Evolutionary conservation across 257 asterid genomes (phyloP).

Genomic region (Solanum chiquidenum): DNA sequence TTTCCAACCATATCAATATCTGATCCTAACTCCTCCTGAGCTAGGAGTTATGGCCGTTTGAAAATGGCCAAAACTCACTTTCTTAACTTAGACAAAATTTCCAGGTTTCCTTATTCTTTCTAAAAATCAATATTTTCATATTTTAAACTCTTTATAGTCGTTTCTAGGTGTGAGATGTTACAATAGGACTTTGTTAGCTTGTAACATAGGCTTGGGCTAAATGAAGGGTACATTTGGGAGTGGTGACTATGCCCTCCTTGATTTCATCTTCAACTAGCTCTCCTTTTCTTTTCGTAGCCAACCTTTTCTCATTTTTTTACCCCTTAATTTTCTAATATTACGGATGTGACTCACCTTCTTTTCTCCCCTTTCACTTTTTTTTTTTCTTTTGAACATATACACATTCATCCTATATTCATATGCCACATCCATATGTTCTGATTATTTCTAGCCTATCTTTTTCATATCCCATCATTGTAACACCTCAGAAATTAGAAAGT

Average conservation of each 20-base stretch:
- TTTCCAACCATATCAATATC: too few relatives aligned
- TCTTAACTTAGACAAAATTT: too few relatives aligned
- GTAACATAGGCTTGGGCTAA: background rate
- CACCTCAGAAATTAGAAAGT: background rate
- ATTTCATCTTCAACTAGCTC: background rate
- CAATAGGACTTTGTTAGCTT: background rate
- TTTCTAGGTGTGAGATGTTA: too few relatives aligned
- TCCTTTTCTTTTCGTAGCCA: background rate
- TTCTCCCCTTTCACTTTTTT: background rate
- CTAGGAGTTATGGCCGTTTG: too few relatives aligned
- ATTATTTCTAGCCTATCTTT: background rate
- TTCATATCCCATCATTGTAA: background rate
- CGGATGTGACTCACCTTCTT: background rate
- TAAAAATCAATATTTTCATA: too few relatives aligned
- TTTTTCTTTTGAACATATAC: background rate
- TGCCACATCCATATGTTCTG: background rate
- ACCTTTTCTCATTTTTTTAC: background rate
- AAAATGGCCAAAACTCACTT: too few relatives aligned
- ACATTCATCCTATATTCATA: background rate
- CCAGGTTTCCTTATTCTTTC: too few relatives aligned
- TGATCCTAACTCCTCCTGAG: too few relatives aligned
- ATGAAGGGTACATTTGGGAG: background rate
- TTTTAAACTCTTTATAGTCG: too few relatives aligned
- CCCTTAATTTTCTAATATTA: background rate
- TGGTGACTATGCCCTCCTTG: background rate